Conservation (phyloP, 108 stramenopile species). For the Nannochloropsis granulata region DNA sequence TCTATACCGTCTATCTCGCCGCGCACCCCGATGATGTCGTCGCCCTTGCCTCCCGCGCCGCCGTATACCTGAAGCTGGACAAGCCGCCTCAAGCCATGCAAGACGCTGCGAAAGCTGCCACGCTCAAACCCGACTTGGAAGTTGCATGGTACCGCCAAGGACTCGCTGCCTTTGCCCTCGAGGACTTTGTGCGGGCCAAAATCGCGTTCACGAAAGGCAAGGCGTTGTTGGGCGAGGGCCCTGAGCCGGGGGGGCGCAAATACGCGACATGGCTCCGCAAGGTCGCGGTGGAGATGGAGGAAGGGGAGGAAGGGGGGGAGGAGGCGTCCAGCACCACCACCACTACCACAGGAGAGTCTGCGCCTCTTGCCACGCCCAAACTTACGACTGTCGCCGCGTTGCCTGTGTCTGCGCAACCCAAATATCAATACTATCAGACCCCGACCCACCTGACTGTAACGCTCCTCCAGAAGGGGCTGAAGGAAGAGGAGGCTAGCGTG, state of each 20-base stretch:
- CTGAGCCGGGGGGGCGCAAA: neutral
- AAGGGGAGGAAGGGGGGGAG: neutral
- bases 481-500: constrained; percentile 1
- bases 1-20: neutral
- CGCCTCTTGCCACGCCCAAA: neutral
- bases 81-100: neutral
- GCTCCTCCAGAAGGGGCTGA: constrained; percentile 18
- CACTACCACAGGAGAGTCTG: neutral
- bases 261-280: neutral
- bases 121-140: neutral
- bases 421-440: constrained; percentile 30
- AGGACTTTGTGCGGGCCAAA: neutral
- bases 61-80: neutral
- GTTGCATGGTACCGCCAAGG: neutral
- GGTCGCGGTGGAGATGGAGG: neutral
- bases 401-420: neutral
- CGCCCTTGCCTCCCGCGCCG: neutral
- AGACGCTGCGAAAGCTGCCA: neutral
- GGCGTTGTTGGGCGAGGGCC: neutral
- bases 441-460: constrained; percentile 14
- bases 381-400: neutral
- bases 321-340: neutral
- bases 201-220: neutral
- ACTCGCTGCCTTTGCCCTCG: neutral
- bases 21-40: neutral